A percentile compares a stretch with the other conserved stretches of the same genome.
Evolutionary conservation across 768 basidiomycete genomes (phyloP).

Genomic region (Podaxis sp.): DNA sequence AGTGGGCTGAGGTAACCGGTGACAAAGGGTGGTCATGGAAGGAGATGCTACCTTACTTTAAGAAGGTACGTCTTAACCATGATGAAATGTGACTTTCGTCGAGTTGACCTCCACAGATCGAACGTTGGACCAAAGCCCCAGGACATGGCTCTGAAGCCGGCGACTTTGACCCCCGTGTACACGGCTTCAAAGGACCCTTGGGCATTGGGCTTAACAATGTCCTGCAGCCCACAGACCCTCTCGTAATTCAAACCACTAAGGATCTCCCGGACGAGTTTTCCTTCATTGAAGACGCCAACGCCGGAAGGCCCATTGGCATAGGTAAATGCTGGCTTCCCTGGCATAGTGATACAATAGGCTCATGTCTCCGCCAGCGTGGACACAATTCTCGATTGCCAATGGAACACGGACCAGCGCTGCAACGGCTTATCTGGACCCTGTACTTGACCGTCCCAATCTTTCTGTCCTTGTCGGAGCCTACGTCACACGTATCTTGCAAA

Average conservation of each 20-base stretch:
- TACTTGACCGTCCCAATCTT: conserved; percentile 13
- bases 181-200: conserved; percentile 14
- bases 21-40: conserved; percentile 27
- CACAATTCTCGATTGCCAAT: conserved; percentile 11
- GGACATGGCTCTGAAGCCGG: conserved; percentile 7
- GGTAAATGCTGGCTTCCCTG: neutral
- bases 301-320: conserved; percentile 17
- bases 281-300: conserved; percentile 15
- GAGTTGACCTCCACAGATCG: neutral
- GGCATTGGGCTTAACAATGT: conserved; percentile 7
- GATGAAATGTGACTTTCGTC: too few species aligned
- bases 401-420: conserved; percentile 13
- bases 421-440: conserved; percentile 6
- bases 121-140: conserved; percentile 5
- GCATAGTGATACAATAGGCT: neutral
- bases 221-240: neutral
- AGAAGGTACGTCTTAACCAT: conserved; percentile 17
- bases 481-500: conserved; percentile 9
- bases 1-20: conserved; percentile 21
- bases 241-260: conserved; percentile 7
- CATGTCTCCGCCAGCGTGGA: conserved; percentile 4
- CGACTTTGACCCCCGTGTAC: conserved; percentile 13
- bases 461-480: conserved; percentile 2
- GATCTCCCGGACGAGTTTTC: conserved; percentile 15
- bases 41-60: conserved; percentile 21